Evolutionary conservation across 2,329 filamentous ascomycete species (phyloP), one percentile per base, ranked within the genome.

Genomic region (Diplodia corticola): DNA sequence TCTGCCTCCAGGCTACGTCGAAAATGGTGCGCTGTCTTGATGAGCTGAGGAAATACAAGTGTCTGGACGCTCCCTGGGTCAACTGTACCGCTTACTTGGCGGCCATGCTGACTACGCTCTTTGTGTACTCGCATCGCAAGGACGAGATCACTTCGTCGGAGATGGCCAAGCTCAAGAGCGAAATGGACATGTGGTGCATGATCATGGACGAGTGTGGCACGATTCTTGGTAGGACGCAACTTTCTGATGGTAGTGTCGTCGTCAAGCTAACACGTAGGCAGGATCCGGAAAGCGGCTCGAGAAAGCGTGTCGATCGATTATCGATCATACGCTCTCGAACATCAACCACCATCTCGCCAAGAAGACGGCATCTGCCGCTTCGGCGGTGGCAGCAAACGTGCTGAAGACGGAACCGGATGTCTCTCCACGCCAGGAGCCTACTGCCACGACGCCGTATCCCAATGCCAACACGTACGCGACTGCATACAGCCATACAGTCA

Each of bases 21-120:
- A 84, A 88, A 68, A 86, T 92, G 77, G 80, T 93, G 2, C 80
- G 82, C 24, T 82, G 84, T 28, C 85, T 88, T 5, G 81, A 82
- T 24, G 81, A 86, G 63, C 77, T 93, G 55, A 84, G 86, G 67
- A 83, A 83, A 70, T 80, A 88, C 66, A 91, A 89, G 72, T 88
- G 87, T 51, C 79, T 93, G 4, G 91, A 94, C 72, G 91, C 89
- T 1, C 92, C 90, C 0, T 93, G 91, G 90, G 90, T 91, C 71
- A 89, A 89, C 55, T 83, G 87, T 57, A 88, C 90, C 0, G 84
- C 91, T 5, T 92, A 91, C 72, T 83, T 91, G 13, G 87, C 89
- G 50, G 89, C 89, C 28, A 88, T 91, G 66, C 91, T 92, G 71
- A 90, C 89, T 0, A 88, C 86, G 15, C 79, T 94, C 0, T 91